phyloP scores from a whole-genome alignment of 495 filamentous ascomycete species.

The Collariella sp. region DNA sequence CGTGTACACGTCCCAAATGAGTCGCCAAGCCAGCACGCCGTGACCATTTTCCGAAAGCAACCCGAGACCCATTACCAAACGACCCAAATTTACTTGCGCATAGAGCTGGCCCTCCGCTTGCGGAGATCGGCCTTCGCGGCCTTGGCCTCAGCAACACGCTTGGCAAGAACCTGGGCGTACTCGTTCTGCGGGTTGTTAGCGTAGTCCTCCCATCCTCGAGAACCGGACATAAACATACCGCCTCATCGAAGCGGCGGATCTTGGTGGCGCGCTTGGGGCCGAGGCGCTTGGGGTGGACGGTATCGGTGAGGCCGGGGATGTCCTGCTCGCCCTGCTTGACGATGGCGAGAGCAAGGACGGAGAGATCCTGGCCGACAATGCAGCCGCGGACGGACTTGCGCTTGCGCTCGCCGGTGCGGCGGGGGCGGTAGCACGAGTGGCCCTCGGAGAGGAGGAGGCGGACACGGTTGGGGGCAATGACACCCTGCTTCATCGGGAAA shows the following conservation, averaged over 20 bases:
- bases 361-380: conserved; percentile 91
- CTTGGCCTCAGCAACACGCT: conserved; percentile 92
- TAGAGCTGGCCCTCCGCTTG: conserved; percentile 92
- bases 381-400: conserved; percentile 95
- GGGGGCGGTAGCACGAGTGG: conserved; percentile 95
- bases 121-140: conserved; percentile 79
- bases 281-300: conserved; percentile 93
- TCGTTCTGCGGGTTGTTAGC: conserved; percentile 59
- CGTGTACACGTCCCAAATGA: conserved; percentile 28
- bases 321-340: conserved; percentile 96
- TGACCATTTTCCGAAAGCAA: conserved; percentile 31
- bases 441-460: conserved; percentile 86
- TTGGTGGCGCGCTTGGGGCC: conserved; percentile 99
- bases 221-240: conserved; percentile 55
- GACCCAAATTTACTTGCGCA: conserved; percentile 67
- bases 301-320: conserved; percentile 91
- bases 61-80: conserved; percentile 34
- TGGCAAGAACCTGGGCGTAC: conserved; percentile 86
- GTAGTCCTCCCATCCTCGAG: neutral
- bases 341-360: conserved; percentile 84
- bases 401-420: conserved; percentile 96
- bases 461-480: conserved; percentile 97
- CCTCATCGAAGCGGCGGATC: conserved; percentile 98
- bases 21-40: conserved; percentile 27
- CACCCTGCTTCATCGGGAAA: conserved; percentile 99